Percentiles rank a stretch among this genome's conserved stretches.
phyloP scores from a whole-genome alignment of 345 rosid species.

The Mangifera indica region DNA sequence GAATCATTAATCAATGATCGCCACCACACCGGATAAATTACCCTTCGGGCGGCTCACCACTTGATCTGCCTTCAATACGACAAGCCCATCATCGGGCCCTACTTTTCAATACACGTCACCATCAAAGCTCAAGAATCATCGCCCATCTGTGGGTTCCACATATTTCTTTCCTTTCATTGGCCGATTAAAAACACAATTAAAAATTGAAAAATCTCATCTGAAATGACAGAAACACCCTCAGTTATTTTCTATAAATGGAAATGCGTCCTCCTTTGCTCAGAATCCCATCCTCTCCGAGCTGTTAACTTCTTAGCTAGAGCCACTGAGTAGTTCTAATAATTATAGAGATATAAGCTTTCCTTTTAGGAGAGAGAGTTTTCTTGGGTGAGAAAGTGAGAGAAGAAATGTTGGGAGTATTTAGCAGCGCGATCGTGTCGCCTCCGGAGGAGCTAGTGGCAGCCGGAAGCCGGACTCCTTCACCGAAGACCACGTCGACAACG shows the following conservation, averaged over 20 bases:
- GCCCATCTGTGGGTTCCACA: slow-evolving; percentile 34
- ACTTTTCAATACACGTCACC: slow-evolving; percentile 13
- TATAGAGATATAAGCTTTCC: neutral
- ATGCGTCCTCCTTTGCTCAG: neutral
- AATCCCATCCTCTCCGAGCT: slow-evolving; percentile 21
- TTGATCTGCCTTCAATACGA: neutral
- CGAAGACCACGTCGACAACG: slow-evolving; percentile 61
- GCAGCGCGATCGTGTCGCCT: slow-evolving; percentile 72
- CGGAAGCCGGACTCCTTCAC: slow-evolving; percentile 91
- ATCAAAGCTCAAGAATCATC: slow-evolving; percentile 37
- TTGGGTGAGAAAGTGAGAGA: slow-evolving; percentile 2
- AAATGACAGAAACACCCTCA: slow-evolving; percentile 26
- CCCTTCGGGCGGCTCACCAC: neutral
- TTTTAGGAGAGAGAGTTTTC: neutral
- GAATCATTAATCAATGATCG: neutral
- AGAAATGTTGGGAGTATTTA: slow-evolving; percentile 84
- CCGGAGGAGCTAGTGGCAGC: slow-evolving; percentile 97
- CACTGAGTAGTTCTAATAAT: neutral
- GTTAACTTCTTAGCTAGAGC: neutral
- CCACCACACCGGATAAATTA: neutral
- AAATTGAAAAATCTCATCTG: neutral
- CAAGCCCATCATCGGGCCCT: slow-evolving; percentile 21
- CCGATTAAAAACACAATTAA: neutral
- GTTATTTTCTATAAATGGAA: slow-evolving; percentile 21
- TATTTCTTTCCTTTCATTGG: neutral